Conservation (phyloP, 2,329 filamentous ascomycete species). For the Bipolaris victoriae region DNA sequence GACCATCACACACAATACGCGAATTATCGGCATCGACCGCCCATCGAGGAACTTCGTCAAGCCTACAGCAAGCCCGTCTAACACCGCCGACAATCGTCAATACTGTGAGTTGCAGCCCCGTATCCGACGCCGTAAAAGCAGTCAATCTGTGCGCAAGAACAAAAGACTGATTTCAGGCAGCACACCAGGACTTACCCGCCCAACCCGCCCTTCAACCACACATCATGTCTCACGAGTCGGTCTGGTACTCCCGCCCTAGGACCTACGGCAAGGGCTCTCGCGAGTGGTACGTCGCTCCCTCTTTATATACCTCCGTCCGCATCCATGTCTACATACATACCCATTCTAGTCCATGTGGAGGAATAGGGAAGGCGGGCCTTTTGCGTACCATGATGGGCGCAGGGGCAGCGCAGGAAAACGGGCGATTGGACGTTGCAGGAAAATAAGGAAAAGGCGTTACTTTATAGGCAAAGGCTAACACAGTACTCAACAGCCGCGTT, state of each 20-base stretch:
- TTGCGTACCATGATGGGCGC: constrained; percentile 31
- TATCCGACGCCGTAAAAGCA: not conserved
- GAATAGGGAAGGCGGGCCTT: not conserved
- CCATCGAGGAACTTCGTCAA: constrained; percentile 14
- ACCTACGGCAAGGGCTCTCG: constrained; percentile 97
- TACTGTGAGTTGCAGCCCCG: constrained; percentile 7
- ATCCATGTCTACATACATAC: no score
- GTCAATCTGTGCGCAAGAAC: not conserved
- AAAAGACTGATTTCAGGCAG: constrained; percentile 4
- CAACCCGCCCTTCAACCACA: constrained; percentile 46
- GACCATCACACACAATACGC: constrained; percentile 19
- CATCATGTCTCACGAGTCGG: constrained; percentile 88
- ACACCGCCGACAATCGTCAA: constrained; percentile 17
- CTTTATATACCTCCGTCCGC: constrained; percentile 2
- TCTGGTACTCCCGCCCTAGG: constrained; percentile 99
- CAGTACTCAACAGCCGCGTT: constrained; percentile 65
- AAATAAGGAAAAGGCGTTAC: no score
- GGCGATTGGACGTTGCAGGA: constrained; percentile 1
- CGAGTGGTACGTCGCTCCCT: constrained; percentile 73
- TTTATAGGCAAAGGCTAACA: constrained; percentile 30
- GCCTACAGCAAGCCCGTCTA: constrained; percentile 16
- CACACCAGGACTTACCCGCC: constrained; percentile 7
- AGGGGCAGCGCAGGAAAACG: not conserved
- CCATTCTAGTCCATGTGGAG: no score
- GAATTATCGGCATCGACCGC: constrained; percentile 11